Percentiles rank a stretch among this genome's conserved stretches.
These are phyloP conservation scores for Collybiopsis confluens DNA, from an alignment of 768 basidiomycete genomes.

Conservation along the genomic window DNA sequence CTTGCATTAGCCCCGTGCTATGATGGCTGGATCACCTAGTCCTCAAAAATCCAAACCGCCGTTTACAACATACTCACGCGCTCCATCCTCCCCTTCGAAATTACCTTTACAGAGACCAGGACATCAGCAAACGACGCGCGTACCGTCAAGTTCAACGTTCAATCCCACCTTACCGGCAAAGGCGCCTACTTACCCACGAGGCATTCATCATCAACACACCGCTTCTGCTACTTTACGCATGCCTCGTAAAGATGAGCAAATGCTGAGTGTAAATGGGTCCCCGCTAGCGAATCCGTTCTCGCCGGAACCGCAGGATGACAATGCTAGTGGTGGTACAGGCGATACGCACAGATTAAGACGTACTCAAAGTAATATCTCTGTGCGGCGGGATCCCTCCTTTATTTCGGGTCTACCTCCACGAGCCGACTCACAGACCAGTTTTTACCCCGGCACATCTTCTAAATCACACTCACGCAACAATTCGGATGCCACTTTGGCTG, in stretches of 20 bases:
- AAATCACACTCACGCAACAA: constrained; percentile 42
- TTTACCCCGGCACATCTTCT: constrained; percentile 34
- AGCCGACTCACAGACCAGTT: constrained; percentile 48
- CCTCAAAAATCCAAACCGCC: constrained; percentile 44
- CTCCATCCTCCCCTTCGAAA: constrained; percentile 52
- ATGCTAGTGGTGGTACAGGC: background rate
- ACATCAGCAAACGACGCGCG: constrained; percentile 24
- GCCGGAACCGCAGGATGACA: constrained; percentile 16
- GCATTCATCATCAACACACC: constrained; percentile 5
- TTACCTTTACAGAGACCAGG: constrained; percentile 24
- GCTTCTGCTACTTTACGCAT: constrained; percentile 48
- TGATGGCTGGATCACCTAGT: constrained; percentile 33
- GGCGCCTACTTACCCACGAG: constrained; percentile 47
- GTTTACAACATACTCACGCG: constrained; percentile 33
- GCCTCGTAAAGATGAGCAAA: constrained; percentile 70
- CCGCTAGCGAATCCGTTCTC: constrained; percentile 75
- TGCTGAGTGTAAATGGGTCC: constrained; percentile 80
- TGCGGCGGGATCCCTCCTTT: constrained; percentile 53
- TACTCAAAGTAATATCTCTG: constrained; percentile 54
- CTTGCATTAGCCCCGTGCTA: constrained; percentile 21
- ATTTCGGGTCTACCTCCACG: constrained; percentile 42
- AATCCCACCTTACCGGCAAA: constrained; percentile 63
- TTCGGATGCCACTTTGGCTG: constrained; percentile 27
- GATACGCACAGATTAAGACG: constrained; percentile 35
- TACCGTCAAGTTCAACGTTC: constrained; percentile 66